Percentiles rank a stretch among this genome's conserved stretches.
Evolutionary conservation across 1,284 basidiomycete genomes (phyloP).

Genomic region (Ceratorhiza oryzae-sativae): DNA sequence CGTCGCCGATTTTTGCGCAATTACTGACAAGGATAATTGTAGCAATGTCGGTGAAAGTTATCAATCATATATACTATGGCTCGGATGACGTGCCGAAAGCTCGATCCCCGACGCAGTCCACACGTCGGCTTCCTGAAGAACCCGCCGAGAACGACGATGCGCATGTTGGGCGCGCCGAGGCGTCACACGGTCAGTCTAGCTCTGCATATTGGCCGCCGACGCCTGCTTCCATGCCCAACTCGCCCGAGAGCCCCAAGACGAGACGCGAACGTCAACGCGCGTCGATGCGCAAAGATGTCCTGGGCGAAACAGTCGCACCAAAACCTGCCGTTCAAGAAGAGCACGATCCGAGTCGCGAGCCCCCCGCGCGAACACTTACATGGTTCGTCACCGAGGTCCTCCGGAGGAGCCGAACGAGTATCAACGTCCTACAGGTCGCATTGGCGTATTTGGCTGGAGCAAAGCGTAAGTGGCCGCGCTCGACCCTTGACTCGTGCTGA

Average conservation of each 20-base stretch:
- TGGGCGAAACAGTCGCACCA: background rate
- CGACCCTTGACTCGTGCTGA: background rate
- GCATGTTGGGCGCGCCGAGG: background rate
- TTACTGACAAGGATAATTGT: background rate
- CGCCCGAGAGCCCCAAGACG: slow-evolving; percentile 12
- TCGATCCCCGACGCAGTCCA: background rate
- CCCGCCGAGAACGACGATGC: background rate
- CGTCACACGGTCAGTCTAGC: background rate
- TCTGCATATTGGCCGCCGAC: slow-evolving; percentile 27
- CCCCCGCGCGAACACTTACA: background rate
- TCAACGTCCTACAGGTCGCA: slow-evolving; percentile 42
- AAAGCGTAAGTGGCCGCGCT: background rate
- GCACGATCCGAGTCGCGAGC: slow-evolving; percentile 10
- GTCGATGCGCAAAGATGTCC: slow-evolving; percentile 17
- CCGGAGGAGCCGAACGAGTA: slow-evolving; percentile 39
- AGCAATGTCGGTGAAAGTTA: slow-evolving; percentile 29
- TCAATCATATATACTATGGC: slow-evolving; percentile 20
- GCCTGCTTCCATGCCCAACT: slow-evolving; percentile 5
- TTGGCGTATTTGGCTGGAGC: slow-evolving; percentile 40
- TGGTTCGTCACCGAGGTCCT: slow-evolving; percentile 42
- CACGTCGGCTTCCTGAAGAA: background rate
- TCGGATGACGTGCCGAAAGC: slow-evolving; percentile 20
- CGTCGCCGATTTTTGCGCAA: background rate
- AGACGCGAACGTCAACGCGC: slow-evolving; percentile 16
- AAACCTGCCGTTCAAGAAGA: background rate